Evolutionary conservation across 306 rosid genomes (phyloP), one percentile per base, ranked within the genome.

Genomic region (Castanea sativa): DNA sequence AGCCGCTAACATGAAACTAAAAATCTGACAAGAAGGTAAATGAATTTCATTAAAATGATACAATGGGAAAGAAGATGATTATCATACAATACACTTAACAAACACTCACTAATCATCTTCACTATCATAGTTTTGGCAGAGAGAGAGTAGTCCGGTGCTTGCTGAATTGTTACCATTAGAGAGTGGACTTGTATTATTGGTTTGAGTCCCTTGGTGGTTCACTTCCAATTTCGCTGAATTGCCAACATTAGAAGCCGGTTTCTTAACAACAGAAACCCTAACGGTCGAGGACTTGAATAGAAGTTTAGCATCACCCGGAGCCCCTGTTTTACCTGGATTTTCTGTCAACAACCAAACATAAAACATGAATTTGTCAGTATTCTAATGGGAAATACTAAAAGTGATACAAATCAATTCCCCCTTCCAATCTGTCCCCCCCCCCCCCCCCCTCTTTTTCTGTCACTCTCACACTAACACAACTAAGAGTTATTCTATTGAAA

Each of bases 181-280:
- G 53, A 8, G 64, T 8, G 64, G 4, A 21, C 64, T 21, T 9
- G 64, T 58, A 58, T 3, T 21, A 58, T 20, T 21, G 64, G 64
- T 58, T 58, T 23, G 27, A 58, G 64, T 23, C 64, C 64, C 64
- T 58, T 20, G 27, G 21, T 58, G 10, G 27, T 21, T 20, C 64
- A 3, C 64, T 23, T 79, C 80, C 53, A 55, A 61, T 41, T 88
- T 85, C 5, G 19, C 86, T 0, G 78, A 41, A 30, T 53, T 78
- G 29, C 65, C 77, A 23, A 15, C 70, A 20, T 79, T 83, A n/a
- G 87, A 67, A 51, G 32, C 83, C 6, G 90, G 73, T 86, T 90
- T 90, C 89, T 78, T 92, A 59, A 82, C 79, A n/a, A 87, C 77
- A 0, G 93, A 81, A 70, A 91, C 77, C 79, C 70, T 79, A 71